Conservation (phyloP, 345 rosid species). For the Citrus medica region DNA sequence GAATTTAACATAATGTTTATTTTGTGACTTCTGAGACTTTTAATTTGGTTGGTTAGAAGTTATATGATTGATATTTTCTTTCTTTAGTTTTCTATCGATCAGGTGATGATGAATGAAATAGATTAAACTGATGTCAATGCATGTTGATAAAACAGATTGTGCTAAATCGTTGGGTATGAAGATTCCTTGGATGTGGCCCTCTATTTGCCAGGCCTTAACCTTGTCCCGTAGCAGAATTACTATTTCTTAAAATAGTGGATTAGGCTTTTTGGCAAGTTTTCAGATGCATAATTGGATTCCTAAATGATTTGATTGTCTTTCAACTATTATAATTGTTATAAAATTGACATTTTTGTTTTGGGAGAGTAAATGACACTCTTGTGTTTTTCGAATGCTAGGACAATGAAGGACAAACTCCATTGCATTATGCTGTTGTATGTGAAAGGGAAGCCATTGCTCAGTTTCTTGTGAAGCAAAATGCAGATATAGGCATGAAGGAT, state of each 20-base stretch:
- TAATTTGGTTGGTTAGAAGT: not conserved
- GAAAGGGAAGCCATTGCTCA: constrained; percentile 77
- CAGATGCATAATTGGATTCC: not conserved
- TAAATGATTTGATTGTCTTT: not conserved
- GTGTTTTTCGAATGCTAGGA: constrained; percentile 47
- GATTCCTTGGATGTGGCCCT: not conserved
- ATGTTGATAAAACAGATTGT: not conserved
- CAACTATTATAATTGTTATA: not conserved
- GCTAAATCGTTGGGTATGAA: not conserved
- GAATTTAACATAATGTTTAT: not conserved
- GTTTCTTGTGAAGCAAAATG: constrained; percentile 77
- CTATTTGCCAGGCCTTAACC: not conserved
- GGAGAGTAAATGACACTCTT: not conserved
- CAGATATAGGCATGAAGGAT: constrained; percentile 58
- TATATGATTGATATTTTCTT: not conserved
- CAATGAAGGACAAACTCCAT: constrained; percentile 86
- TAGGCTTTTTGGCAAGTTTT: not conserved
- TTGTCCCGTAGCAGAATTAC: not conserved
- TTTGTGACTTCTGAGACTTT: not conserved
- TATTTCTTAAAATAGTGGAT: not conserved
- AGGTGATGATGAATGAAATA: not conserved
- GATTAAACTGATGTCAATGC: not conserved
- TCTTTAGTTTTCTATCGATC: not conserved
- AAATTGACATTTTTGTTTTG: constrained; percentile 4
- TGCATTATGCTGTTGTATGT: constrained; percentile 92